These are phyloP conservation scores for Sanghuangporus weigelae DNA, from an alignment of 1,284 basidiomycete species.

Conservation along the genomic window DNA sequence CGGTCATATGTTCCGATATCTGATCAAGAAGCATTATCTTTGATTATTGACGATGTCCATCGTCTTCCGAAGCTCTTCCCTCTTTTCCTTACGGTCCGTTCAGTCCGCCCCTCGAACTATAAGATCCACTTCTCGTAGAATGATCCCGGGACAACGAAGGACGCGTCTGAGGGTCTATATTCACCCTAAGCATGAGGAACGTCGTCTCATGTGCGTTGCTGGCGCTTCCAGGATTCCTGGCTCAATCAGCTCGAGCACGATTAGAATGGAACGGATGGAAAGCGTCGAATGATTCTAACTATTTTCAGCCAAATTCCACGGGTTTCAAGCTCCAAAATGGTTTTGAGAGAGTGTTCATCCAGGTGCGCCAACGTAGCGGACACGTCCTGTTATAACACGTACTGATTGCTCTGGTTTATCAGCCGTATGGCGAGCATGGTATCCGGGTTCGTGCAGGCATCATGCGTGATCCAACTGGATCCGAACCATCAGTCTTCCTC, in stretches of 20 bases:
- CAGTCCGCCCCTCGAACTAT: background rate
- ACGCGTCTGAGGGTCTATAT: background rate
- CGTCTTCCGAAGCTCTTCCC: background rate
- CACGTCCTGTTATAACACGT: too few species aligned
- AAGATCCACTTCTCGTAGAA: background rate
- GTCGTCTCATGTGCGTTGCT: background rate
- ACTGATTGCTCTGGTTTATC: background rate
- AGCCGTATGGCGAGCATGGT: constrained; percentile 37
- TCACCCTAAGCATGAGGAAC: constrained; percentile 1
- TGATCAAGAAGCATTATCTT: background rate
- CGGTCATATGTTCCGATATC: background rate
- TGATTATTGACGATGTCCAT: background rate
- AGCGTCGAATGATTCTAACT: constrained; percentile 3
- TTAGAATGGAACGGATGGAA: background rate
- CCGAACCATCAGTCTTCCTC: constrained; percentile 32
- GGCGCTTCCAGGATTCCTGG: background rate
- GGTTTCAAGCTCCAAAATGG: constrained; percentile 37
- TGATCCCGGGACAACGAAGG: background rate
- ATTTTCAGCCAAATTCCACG: constrained; percentile 27
- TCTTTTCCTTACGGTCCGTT: background rate
- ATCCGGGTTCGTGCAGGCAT: constrained; percentile 36
- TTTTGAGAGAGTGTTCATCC: constrained; percentile 35
- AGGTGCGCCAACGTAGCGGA: constrained; percentile 22
- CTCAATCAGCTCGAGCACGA: background rate
- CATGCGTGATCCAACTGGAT: constrained; percentile 34